Evolutionary conservation across 2,329 filamentous ascomycete genomes (phyloP).

Genomic region (Diplodia scrobiculata): DNA sequence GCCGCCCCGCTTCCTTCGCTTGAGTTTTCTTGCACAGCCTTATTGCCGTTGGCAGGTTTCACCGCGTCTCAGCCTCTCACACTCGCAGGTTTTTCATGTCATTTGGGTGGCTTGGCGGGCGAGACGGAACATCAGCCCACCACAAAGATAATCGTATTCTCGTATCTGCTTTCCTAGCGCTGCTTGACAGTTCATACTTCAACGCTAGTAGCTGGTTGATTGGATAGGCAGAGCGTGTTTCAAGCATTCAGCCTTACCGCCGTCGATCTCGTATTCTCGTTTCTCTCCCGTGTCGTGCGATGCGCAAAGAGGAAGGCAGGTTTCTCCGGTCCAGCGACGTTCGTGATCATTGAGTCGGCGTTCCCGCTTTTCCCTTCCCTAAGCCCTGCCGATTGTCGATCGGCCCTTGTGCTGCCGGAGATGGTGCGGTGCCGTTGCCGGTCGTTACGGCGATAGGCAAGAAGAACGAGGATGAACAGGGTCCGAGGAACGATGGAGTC

Average conservation of each 20-base stretch:
- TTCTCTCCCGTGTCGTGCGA: background rate
- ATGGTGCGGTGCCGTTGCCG: background rate
- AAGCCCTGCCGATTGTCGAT: background rate
- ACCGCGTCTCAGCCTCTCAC: conserved; percentile 12
- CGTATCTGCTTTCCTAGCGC: conserved; percentile 3
- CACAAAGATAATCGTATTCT: background rate
- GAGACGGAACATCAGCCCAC: background rate
- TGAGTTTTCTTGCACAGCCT: background rate
- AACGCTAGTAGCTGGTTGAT: background rate
- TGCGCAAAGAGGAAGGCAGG: background rate
- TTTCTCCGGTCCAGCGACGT: background rate
- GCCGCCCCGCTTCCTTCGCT: background rate
- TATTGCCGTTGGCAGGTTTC: background rate
- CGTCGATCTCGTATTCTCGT: background rate
- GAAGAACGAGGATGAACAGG: conserved; percentile 3
- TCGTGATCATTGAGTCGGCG: conserved; percentile 7
- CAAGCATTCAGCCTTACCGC: conserved; percentile 19
- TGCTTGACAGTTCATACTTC: background rate
- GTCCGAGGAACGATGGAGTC: background rate
- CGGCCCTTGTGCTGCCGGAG: background rate
- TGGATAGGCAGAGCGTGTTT: background rate
- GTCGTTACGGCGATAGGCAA: conserved; percentile 19
- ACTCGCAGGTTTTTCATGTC: background rate
- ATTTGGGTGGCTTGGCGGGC: background rate
- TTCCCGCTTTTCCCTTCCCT: conserved; percentile 2